These are phyloP conservation scores for Coemansia sp. DNA, from an alignment of 192 early-diverging fungal genomes.

Conservation along the genomic window DNA sequence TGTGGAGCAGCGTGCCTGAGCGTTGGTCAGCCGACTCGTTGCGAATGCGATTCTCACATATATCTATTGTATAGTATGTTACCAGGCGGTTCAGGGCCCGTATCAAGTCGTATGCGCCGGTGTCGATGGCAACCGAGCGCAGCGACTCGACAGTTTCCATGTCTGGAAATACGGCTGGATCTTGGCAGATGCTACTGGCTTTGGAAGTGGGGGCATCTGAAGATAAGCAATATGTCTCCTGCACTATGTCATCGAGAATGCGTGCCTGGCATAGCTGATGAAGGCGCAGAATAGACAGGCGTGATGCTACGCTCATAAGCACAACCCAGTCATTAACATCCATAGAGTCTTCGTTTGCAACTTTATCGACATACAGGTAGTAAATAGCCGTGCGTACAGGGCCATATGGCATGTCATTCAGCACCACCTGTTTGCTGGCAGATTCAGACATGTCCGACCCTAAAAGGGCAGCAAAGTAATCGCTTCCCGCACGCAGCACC, in stretches of 20 bases:
- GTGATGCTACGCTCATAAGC: constrained; percentile 31
- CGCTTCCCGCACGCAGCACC: constrained; percentile 43
- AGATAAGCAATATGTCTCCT: not conserved
- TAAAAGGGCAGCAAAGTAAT: constrained; percentile 48
- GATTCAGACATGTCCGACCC: constrained; percentile 41
- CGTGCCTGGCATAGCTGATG: constrained; percentile 36
- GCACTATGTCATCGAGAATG: constrained; percentile 8
- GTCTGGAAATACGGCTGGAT: constrained; percentile 17
- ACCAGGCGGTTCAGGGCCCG: constrained; percentile 29
- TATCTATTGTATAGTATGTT: constrained; percentile 27
- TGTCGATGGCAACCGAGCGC: constrained; percentile 20
- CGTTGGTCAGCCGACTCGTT: constrained; percentile 2
- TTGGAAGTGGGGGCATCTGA: not conserved
- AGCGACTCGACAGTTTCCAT: constrained; percentile 17
- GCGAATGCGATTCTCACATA: constrained; percentile 37
- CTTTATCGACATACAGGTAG: constrained; percentile 28
- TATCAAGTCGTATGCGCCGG: constrained; percentile 32
- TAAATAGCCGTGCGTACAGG: constrained; percentile 38
- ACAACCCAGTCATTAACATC: constrained; percentile 32
- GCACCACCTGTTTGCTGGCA: constrained; percentile 23
- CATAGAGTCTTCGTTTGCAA: constrained; percentile 15
- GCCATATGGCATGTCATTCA: constrained; percentile 46
- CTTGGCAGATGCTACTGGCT: constrained; percentile 1
- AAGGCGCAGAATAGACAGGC: constrained; percentile 39
- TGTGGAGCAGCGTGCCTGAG: no score